Conservation (phyloP, 345 rosid species). For the Physaria fendleri region DNA sequence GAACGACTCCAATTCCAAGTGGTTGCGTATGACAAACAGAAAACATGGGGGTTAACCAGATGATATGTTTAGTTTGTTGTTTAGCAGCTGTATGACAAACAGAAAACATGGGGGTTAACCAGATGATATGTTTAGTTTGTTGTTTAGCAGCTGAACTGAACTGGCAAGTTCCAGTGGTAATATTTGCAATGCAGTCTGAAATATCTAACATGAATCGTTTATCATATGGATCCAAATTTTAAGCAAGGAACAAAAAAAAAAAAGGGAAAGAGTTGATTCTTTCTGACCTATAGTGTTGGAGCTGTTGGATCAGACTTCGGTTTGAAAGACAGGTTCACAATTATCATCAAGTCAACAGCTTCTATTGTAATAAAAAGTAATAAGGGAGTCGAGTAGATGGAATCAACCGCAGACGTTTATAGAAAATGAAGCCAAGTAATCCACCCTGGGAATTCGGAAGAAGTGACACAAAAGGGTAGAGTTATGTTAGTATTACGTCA, state of each 20-base stretch:
- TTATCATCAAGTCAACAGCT: not conserved
- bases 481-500: constrained; percentile 54
- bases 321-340: constrained; percentile 10
- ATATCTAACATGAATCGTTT: not conserved
- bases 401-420: not conserved
- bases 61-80: no score
- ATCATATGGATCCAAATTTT: not conserved
- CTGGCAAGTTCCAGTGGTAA: constrained; percentile 82
- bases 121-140: no score
- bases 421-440: not conserved
- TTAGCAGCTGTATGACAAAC: no score
- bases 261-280: not conserved
- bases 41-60: no score
- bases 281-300: constrained; percentile 85
- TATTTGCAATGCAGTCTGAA: constrained; percentile 74
- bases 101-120: no score
- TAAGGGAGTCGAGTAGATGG: no score
- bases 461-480: constrained; percentile 63
- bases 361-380: no score
- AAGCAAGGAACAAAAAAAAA: no score
- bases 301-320: constrained; percentile 70
- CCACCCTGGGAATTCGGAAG: constrained; percentile 88
- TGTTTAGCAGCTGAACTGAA: no score
- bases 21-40: no score
- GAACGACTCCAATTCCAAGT: no score